Conservation (phyloP, 768 basidiomycete species). For the Hirschioporus abietinus region DNA sequence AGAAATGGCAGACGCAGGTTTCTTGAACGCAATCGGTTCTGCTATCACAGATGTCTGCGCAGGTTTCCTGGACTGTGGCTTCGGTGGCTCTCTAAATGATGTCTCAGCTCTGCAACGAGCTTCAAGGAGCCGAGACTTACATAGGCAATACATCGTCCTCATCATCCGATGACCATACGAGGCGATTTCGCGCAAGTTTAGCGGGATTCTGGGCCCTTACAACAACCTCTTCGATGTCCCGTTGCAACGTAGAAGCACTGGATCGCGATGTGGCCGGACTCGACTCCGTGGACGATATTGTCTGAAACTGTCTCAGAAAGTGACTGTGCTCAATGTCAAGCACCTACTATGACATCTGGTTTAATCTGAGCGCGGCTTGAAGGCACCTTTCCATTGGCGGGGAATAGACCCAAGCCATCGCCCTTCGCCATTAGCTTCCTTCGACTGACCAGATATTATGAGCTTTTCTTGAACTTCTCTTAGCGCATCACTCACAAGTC, state of each 20-base stretch:
- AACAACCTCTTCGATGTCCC: neutral
- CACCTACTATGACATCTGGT: neutral
- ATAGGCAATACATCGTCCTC: neutral
- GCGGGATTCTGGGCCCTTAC: neutral
- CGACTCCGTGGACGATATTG: neutral
- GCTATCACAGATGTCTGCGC: neutral
- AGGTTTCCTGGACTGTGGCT: neutral
- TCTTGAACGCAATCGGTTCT: constrained; percentile 1
- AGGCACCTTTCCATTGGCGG: neutral
- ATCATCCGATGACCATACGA: neutral
- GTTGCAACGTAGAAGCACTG: neutral
- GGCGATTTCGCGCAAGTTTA: neutral
- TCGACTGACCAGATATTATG: neutral
- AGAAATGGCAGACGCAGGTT: neutral
- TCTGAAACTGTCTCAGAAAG: neutral
- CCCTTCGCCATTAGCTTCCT: neutral
- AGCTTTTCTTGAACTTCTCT: neutral
- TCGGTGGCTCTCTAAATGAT: neutral
- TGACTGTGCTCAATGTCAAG: neutral
- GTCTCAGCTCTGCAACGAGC: neutral
- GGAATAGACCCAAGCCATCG: neutral
- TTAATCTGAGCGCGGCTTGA: neutral
- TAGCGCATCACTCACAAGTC: neutral
- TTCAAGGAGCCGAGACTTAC: neutral
- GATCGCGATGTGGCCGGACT: neutral